Evolutionary conservation across 352 stramenopile species (phyloP), one percentile per base, ranked within the genome.

Genomic region (Globisporangium viniferum): DNA sequence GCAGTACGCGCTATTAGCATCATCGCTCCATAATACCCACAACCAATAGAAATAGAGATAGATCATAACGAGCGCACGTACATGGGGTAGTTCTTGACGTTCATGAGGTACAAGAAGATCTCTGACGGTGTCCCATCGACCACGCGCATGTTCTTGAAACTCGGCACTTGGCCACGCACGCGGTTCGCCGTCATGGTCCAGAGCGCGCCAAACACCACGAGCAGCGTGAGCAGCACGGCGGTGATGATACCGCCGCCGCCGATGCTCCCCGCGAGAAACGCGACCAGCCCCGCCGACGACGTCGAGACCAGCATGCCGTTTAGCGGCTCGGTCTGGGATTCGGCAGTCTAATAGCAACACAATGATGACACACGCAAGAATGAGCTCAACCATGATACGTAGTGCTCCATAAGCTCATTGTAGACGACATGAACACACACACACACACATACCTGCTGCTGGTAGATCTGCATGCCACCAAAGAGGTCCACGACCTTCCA

Each of bases 71-170:
- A 24, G 1, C 2, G 6, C 1, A 75, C 73, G 41, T 68, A 83
- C 63, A 88, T 72, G 8, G 74, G 69, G 36, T 82, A 89, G 70
- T 91, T 89, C 59, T 86, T 84, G 60, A 88, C 79, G 61, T 88
- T 80, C 77, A 93, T 89, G 60, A 93, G 73, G 62, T 90, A 90
- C n/a, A 86, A 31, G 62, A 91, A 91, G 44, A 93, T 80, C 68
- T 91, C 82, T 12, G 76, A 85, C 20, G 85, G 85, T 1, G 81
- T 78, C 20, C 80, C 85, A 53, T 87, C 81, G 53, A 93, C 73
- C n/a, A 84, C 75, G 49, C 85, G 78, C 49, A 88, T 64, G 65
- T 77, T 84, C 70, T 93, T 93, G 68, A 91, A 92, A 68, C 80
- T 81, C 20, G 84, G 79, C 20, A 91, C 80, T 3, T 78, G 71